These are phyloP conservation scores for Centella asiatica DNA, from an alignment of 129 eudicot species.

Conservation along the genomic window DNA sequence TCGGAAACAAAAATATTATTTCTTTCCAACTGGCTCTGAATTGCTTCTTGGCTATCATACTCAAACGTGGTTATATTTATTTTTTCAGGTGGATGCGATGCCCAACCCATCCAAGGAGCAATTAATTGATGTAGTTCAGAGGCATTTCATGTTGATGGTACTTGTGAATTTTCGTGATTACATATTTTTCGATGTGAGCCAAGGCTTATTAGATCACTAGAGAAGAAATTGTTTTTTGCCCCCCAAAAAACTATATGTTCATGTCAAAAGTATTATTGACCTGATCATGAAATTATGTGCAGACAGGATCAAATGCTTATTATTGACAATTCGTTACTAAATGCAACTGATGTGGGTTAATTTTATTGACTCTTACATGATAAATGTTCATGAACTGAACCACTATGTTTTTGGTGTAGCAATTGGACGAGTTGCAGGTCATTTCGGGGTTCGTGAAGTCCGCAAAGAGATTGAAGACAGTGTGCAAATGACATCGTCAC, in stretches of 20 bases:
- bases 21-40: not conserved
- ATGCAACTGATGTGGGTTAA: too few species aligned
- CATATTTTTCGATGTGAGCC: not conserved
- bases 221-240: too few species aligned
- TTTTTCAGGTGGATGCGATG: slow-evolving; percentile 48
- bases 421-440: slow-evolving; percentile 89
- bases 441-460: slow-evolving; percentile 77
- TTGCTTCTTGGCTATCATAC: not conserved
- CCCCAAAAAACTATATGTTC: too few species aligned
- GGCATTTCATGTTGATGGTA: slow-evolving; percentile 91
- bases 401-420: slow-evolving; percentile 37
- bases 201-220: too few species aligned
- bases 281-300: too few species aligned
- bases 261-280: too few species aligned
- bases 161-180: not conserved
- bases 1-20: not conserved
- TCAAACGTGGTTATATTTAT: not conserved
- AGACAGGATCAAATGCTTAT: too few species aligned
- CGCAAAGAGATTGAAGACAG: slow-evolving; percentile 80
- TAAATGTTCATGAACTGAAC: not conserved
- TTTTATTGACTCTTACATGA: too few species aligned
- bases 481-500: slow-evolving; percentile 45
- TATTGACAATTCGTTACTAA: too few species aligned
- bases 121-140: slow-evolving; percentile 72
- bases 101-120: slow-evolving; percentile 86